Evolutionary conservation across 768 basidiomycete species (phyloP).

Genomic region (Tricholoma sp.): DNA sequence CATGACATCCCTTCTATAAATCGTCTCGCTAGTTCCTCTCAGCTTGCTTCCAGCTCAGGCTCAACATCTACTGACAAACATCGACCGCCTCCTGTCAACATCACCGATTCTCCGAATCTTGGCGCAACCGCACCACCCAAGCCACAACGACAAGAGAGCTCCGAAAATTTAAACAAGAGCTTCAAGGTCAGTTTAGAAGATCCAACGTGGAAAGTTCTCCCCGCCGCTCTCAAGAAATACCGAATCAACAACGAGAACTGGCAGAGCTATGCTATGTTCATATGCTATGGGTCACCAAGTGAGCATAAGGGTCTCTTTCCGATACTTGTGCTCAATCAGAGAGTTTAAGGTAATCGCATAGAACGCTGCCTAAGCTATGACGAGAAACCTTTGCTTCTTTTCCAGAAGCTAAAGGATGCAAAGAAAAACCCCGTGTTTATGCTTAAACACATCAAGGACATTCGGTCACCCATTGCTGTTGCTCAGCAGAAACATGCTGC

Average conservation of each 20-base stretch:
- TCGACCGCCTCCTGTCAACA: constrained; percentile 24
- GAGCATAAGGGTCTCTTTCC: constrained; percentile 16
- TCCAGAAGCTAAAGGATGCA: constrained; percentile 95
- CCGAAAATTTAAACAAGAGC: constrained; percentile 73
- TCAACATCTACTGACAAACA: constrained; percentile 26
- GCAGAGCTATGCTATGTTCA: constrained; percentile 99
- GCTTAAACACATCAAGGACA: constrained; percentile 95
- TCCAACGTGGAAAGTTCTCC: constrained; percentile 97
- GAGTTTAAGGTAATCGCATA: constrained; percentile 57
- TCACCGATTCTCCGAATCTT: constrained; percentile 28
- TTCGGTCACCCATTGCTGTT: constrained; percentile 93
- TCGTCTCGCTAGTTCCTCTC: constrained; percentile 27
- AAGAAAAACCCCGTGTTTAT: constrained; percentile 99
- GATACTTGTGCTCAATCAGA: background rate
- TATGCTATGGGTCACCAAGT: constrained; percentile 94
- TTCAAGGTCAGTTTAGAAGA: constrained; percentile 98
- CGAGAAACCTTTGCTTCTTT: constrained; percentile 94
- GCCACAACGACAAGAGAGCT: constrained; percentile 58
- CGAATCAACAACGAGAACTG: constrained; percentile 98
- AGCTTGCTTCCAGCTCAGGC: constrained; percentile 14
- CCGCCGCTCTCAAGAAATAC: constrained; percentile 97
- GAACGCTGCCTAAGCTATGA: constrained; percentile 97
- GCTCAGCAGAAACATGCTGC: constrained; percentile 95
- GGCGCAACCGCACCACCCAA: constrained; percentile 32
- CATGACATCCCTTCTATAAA: constrained; percentile 52